Percentiles rank a stretch among this genome's conserved stretches.
These are phyloP conservation scores for Zanthoxylum bungeanum DNA, from an alignment of 345 rosid species.

Conservation along the genomic window DNA sequence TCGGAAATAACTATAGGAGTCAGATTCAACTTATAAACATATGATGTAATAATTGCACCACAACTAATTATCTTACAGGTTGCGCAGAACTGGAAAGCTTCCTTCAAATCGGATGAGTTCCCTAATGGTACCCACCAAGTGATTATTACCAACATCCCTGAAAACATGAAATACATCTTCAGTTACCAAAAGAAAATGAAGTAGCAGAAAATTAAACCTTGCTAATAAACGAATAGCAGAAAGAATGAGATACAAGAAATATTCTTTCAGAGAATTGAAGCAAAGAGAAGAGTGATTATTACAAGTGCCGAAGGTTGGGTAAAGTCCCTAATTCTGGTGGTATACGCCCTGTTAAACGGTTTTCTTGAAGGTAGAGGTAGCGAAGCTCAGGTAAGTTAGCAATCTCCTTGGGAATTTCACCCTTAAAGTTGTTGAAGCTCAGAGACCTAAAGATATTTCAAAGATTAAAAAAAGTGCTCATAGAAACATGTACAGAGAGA, in stretches of 20 bases:
- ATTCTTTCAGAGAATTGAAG: not conserved
- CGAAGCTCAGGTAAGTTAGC: constrained; percentile 89
- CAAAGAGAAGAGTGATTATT: constrained; percentile 14
- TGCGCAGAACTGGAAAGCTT: constrained; percentile 80
- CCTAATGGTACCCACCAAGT: constrained; percentile 88
- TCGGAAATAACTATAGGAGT: constrained; percentile 4
- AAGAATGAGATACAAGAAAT: not conserved
- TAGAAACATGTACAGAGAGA: not conserved
- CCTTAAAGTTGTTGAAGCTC: constrained; percentile 95
- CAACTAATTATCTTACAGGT: constrained; percentile 52
- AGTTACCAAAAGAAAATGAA: not conserved
- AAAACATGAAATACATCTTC: constrained; percentile 6
- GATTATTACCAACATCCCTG: constrained; percentile 96
- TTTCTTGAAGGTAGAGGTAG: constrained; percentile 87
- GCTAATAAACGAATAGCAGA: not conserved
- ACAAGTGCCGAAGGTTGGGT: constrained; percentile 64
- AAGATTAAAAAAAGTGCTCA: not conserved
- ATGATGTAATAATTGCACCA: constrained; percentile 6
- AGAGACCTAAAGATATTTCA: constrained; percentile 48
- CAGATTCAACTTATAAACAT: not conserved
- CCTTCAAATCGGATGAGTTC: constrained; percentile 90
- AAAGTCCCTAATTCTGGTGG: constrained; percentile 79
- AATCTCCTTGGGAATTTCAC: constrained; percentile 87
- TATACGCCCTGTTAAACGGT: constrained; percentile 79
- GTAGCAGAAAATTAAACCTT: not conserved